phyloP scores from a whole-genome alignment of 805 yeast genomes.

The Saturnispora sanitii region DNA sequence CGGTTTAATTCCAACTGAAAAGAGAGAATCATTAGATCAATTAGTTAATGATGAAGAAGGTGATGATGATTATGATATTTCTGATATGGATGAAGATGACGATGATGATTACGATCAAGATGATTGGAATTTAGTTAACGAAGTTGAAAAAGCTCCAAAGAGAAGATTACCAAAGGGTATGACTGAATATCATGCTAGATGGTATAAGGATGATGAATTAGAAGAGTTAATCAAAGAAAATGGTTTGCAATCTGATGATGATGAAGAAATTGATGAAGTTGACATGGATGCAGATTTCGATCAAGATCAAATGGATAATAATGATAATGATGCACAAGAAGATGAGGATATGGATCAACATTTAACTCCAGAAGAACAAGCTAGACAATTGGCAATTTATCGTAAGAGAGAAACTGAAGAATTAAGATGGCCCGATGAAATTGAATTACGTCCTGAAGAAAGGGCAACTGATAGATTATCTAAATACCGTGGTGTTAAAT shows the following conservation, averaged over 20 bases:
- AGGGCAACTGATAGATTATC: slow-evolving; percentile 65
- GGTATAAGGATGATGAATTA: slow-evolving; percentile 58
- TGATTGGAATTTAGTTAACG: slow-evolving; percentile 17
- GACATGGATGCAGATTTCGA: slow-evolving; percentile 23
- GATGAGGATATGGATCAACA: slow-evolving; percentile 55
- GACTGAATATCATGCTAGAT: slow-evolving; percentile 66
- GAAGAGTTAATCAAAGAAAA: slow-evolving; percentile 32
- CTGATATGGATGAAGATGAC: slow-evolving; percentile 19
- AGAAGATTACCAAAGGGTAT: slow-evolving; percentile 56
- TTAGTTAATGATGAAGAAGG: slow-evolving; percentile 21
- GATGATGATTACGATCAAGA: slow-evolving; percentile 15
- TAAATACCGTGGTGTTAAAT: slow-evolving; percentile 82
- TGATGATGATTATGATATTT: slow-evolving; percentile 28
- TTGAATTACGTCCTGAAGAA: slow-evolving; percentile 70
- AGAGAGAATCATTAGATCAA: slow-evolving; percentile 35
- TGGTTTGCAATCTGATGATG: slow-evolving; percentile 27
- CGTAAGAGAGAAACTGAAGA: slow-evolving; percentile 71
- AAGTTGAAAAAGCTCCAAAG: slow-evolving; percentile 13
- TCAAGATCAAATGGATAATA: slow-evolving; percentile 3
- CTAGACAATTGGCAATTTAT: slow-evolving; percentile 59
- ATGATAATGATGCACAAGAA: slow-evolving; percentile 19
- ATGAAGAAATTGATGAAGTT: slow-evolving; percentile 32
- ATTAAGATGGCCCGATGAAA: slow-evolving; percentile 89
- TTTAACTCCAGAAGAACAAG: slow-evolving; percentile 72
- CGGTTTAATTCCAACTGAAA: slow-evolving; percentile 32